These are phyloP conservation scores for Ceratobasidium sp. DNA, from an alignment of 1,284 basidiomycete genomes.

Conservation along the genomic window DNA sequence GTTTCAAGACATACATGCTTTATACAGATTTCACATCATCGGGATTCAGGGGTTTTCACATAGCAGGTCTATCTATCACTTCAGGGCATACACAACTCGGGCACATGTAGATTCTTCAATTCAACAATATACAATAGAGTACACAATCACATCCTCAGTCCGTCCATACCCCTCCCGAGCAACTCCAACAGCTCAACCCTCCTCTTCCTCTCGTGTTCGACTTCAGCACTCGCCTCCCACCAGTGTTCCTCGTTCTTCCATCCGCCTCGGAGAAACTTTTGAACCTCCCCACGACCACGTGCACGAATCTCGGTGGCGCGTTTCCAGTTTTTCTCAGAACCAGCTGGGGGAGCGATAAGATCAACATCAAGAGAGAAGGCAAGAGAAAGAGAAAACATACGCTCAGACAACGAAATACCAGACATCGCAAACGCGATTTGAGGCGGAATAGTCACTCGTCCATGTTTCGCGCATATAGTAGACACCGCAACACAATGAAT, in stretches of 20 bases:
- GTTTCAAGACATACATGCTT: too few relatives aligned
- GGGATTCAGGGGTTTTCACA: too few relatives aligned
- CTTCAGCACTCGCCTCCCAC: conserved; percentile 37
- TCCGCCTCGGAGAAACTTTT: conserved; percentile 39
- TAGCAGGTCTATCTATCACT: too few relatives aligned
- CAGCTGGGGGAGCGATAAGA: neutral
- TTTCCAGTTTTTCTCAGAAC: conserved; percentile 9
- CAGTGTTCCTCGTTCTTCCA: conserved; percentile 40
- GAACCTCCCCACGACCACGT: conserved; percentile 26
- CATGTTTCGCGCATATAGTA: conserved; percentile 75
- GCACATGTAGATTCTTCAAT: too few relatives aligned
- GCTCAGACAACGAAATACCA: conserved; percentile 37
- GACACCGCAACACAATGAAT: conserved; percentile 75
- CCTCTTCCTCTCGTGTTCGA: conserved; percentile 34
- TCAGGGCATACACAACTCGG: too few relatives aligned
- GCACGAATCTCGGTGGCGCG: neutral
- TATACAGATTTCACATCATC: too few relatives aligned
- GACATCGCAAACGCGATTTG: conserved; percentile 52
- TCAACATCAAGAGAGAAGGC: neutral
- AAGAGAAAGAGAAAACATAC: neutral
- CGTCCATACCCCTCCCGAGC: conserved; percentile 32
- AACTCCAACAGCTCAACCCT: conserved; percentile 28
- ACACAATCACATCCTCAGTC: conserved; percentile 1
- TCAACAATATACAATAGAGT: neutral
- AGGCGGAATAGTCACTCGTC: conserved; percentile 79